phyloP scores from a whole-genome alignment of 345 rosid species.

The Lepidium sativum region DNA sequence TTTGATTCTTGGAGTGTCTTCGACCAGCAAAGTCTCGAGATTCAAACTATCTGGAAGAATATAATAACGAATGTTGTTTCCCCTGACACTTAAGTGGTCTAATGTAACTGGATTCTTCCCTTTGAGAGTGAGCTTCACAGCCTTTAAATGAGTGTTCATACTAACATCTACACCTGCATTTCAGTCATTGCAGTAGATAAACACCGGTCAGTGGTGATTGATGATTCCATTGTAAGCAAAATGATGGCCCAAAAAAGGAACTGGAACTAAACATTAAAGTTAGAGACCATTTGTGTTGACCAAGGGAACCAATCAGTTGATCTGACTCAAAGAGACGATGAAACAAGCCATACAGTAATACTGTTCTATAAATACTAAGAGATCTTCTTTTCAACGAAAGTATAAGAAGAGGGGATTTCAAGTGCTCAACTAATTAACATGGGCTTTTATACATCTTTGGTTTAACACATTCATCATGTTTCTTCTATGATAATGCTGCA shows the following conservation, averaged over 20 bases:
- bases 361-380: not conserved
- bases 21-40: conserved; percentile 90
- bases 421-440: not conserved
- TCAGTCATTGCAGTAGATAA: not conserved
- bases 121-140: conserved; percentile 89
- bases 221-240: not conserved
- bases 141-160: conserved; percentile 95
- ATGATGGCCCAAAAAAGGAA: not conserved
- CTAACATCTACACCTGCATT: conserved; percentile 90
- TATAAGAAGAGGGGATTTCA: not conserved
- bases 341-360: not conserved
- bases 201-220: not conserved
- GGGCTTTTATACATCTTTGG: not conserved
- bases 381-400: not conserved
- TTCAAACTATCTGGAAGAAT: conserved; percentile 98
- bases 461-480: not conserved
- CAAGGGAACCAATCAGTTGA: not conserved
- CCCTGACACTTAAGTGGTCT: conserved; percentile 94
- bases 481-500: not conserved
- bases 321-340: not conserved
- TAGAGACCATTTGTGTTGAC: not conserved
- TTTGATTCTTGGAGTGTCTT: conserved; percentile 91
- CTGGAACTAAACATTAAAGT: not conserved
- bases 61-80: conserved; percentile 92
- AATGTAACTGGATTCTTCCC: conserved; percentile 88